Conservation (phyloP, 2,329 filamentous ascomycete species). For the Chrysosporium keratinophilum region DNA sequence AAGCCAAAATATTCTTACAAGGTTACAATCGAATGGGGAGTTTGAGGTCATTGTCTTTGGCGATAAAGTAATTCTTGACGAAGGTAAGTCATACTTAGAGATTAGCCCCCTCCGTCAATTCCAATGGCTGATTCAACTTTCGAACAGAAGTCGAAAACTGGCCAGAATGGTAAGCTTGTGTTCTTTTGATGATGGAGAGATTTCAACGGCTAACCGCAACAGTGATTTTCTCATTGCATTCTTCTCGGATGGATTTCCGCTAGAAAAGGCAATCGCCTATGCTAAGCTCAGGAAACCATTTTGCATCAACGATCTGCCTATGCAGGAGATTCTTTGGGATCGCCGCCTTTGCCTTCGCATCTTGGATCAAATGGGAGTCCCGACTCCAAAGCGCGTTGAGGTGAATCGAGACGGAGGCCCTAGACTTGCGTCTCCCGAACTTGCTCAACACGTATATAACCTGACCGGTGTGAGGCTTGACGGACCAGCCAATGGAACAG, state of each 20-base stretch:
- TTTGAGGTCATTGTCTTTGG: constrained; percentile 98
- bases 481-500: constrained; percentile 57
- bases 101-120: neutral
- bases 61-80: constrained; percentile 95
- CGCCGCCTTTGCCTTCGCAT: constrained; percentile 79
- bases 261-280: constrained; percentile 96
- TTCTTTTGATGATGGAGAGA: neutral
- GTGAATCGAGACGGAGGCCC: constrained; percentile 91
- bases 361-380: constrained; percentile 78
- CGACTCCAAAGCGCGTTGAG: constrained; percentile 78
- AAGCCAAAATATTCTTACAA: constrained; percentile 88
- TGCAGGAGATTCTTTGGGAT: constrained; percentile 97
- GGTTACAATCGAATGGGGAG: constrained; percentile 77
- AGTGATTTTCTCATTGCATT: constrained; percentile 93
- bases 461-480: constrained; percentile 68
- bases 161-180: constrained; percentile 61
- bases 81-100: constrained; percentile 45
- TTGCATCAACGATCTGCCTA: constrained; percentile 92
- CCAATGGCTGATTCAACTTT: constrained; percentile 10
- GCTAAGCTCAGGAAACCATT: constrained; percentile 88
- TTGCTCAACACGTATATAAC: constrained; percentile 68
- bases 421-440: constrained; percentile 62
- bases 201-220: neutral
- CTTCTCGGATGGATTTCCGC: constrained; percentile 92
- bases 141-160: constrained; percentile 76